A percentile compares a stretch with the other conserved stretches of the same genome.
Evolutionary conservation across 73 alveolate genomes (phyloP).

Genomic region (Effrenium voratum): DNA sequence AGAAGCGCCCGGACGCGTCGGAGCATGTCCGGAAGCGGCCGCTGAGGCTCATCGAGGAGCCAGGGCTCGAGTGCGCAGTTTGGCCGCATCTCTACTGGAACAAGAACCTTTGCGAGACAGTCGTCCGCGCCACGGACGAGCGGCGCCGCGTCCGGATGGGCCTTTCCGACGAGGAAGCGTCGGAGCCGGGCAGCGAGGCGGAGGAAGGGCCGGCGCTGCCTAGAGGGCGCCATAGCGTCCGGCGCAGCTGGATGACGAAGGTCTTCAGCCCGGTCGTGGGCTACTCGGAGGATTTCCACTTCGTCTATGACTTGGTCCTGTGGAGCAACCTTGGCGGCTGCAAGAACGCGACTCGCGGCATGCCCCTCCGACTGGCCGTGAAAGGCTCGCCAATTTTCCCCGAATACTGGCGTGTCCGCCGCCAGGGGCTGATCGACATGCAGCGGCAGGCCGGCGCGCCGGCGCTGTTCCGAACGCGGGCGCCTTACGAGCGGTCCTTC

Average conservation of each 20-base stretch:
- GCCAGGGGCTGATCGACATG: neutral
- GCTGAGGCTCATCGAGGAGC: too few species aligned
- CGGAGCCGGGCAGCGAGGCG: neutral
- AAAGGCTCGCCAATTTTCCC: neutral
- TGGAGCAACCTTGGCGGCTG: neutral
- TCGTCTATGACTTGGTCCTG: neutral
- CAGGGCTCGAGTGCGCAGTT: too few species aligned
- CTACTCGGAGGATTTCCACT: neutral
- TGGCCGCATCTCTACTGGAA: slow-evolving; percentile 20
- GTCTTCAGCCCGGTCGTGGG: neutral
- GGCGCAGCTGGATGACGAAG: neutral
- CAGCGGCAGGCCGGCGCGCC: slow-evolving; percentile 8
- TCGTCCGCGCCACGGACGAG: neutral
- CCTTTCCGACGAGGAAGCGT: neutral
- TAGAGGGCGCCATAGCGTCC: neutral
- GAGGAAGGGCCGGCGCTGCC: neutral
- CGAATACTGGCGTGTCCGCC: neutral
- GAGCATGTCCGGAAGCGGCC: too few species aligned
- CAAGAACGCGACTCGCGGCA: neutral
- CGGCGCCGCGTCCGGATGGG: slow-evolving; percentile 5
- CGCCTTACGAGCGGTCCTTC: slow-evolving; percentile 20
- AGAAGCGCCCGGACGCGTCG: too few species aligned
- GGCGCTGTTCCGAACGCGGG: neutral
- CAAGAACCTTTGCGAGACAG: neutral
- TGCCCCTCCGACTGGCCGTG: neutral